Percentiles rank a stretch among this genome's conserved stretches.
These are phyloP conservation scores for Aspergillus wentii DNA, from an alignment of 495 filamentous ascomycete genomes.

Conservation along the genomic window DNA sequence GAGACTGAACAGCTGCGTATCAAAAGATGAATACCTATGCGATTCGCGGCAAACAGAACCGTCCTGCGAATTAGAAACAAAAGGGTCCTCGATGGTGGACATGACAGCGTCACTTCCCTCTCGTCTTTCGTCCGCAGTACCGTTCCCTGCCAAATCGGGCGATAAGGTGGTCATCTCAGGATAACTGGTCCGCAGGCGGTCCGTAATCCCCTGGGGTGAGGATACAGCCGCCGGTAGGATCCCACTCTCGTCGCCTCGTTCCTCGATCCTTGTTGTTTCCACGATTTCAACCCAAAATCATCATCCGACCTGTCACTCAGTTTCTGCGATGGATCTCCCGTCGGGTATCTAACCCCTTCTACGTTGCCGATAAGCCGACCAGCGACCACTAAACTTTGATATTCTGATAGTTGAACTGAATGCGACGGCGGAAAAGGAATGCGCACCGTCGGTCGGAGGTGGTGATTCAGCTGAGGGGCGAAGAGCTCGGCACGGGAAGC, in stretches of 20 bases:
- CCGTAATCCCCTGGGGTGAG: conserved; percentile 18
- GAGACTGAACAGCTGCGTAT: conserved; percentile 72
- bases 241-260: conserved; percentile 22
- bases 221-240: conserved; percentile 9
- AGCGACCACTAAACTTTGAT: too few species aligned
- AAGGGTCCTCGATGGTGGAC: conserved; percentile 50
- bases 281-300: conserved; percentile 29
- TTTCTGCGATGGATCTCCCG: neutral
- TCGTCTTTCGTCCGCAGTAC: conserved; percentile 6
- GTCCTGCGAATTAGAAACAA: conserved; percentile 37
- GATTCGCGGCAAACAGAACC: conserved; percentile 41
- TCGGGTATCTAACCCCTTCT: conserved; percentile 1
- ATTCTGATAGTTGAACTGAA: too few species aligned
- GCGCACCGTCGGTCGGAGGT: conserved; percentile 7
- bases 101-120: conserved; percentile 17
- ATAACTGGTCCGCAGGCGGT: conserved; percentile 12
- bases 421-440: conserved; percentile 7
- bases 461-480: neutral
- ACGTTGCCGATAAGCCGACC: conserved; percentile 26
- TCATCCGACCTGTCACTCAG: conserved; percentile 20
- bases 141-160: conserved; percentile 1
- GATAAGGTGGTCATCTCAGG: neutral
- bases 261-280: conserved; percentile 5
- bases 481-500: too few species aligned
- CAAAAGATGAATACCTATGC: conserved; percentile 74